Percentiles rank a stretch among this genome's conserved stretches.
These are phyloP conservation scores for Penicillium canariense DNA, from an alignment of 495 filamentous ascomycete species.

Conservation along the genomic window DNA sequence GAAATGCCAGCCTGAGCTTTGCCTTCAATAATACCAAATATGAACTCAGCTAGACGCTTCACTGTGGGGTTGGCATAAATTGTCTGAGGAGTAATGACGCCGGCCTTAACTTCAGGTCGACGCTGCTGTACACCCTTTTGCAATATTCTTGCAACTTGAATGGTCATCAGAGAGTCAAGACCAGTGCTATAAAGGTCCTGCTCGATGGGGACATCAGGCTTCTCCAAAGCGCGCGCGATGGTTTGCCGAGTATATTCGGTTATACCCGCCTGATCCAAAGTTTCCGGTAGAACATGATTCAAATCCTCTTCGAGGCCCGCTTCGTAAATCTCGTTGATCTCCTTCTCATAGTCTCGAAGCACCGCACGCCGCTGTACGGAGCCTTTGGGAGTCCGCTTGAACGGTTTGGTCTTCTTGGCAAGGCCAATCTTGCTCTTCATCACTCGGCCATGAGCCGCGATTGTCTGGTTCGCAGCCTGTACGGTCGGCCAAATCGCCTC, in stretches of 20 bases:
- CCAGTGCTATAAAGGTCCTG: conserved; percentile 29
- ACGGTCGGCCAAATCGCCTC: conserved; percentile 44
- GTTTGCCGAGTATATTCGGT: conserved; percentile 3
- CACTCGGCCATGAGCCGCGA: conserved; percentile 25
- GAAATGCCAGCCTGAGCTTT: conserved; percentile 10
- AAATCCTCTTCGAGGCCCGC: conserved; percentile 15
- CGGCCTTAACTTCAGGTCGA: not conserved
- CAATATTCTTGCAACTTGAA: conserved; percentile 25
- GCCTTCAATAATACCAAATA: conserved; percentile 22
- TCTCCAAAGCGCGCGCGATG: conserved; percentile 14
- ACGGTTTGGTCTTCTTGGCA: conserved; percentile 47
- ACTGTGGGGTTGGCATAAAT: conserved; percentile 35
- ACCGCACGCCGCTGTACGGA: conserved; percentile 32
- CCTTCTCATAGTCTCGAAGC: conserved; percentile 24
- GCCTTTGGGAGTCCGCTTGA: conserved; percentile 54
- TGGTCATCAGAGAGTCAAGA: conserved; percentile 36
- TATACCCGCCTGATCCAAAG: conserved; percentile 9
- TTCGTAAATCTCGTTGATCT: conserved; percentile 29
- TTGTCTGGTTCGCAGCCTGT: conserved; percentile 46
- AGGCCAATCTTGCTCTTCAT: conserved; percentile 32
- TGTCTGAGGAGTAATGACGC: conserved; percentile 20
- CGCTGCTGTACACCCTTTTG: conserved; percentile 15
- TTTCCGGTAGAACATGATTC: conserved; percentile 9
- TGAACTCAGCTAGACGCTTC: conserved; percentile 17
- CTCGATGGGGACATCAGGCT: conserved; percentile 7